Conservation (phyloP, 139 green algal species). For the Volvox reticuliferus region DNA sequence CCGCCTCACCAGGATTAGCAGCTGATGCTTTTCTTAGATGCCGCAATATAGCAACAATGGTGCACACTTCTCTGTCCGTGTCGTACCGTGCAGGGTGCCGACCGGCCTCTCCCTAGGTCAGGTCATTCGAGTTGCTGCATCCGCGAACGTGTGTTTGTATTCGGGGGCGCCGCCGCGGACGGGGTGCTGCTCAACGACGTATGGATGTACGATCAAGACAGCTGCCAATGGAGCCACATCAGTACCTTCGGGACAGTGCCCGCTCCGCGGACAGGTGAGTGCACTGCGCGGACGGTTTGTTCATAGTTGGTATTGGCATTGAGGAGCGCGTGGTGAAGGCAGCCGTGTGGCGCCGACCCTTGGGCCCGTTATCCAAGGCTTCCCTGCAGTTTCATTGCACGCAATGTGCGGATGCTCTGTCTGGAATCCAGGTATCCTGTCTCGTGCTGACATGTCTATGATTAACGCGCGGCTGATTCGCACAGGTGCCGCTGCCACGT, state of each 20-base stretch:
- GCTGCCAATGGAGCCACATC: slow-evolving; percentile 71
- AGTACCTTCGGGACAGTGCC: slow-evolving; percentile 62
- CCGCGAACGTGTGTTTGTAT: slow-evolving; percentile 81
- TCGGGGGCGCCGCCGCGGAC: slow-evolving; percentile 71
- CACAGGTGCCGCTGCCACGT: slow-evolving; percentile 35
- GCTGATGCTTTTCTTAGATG: too few relatives aligned
- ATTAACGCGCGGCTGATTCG: background rate
- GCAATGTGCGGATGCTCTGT: too few relatives aligned
- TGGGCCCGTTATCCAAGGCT: too few relatives aligned
- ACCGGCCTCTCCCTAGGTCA: slow-evolving; percentile 58
- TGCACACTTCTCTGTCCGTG: too few relatives aligned
- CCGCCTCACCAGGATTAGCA: too few relatives aligned
- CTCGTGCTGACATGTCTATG: too few relatives aligned
- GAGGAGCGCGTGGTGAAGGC: too few relatives aligned
- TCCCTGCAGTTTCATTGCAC: too few relatives aligned
- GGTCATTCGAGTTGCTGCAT: slow-evolving; percentile 66
- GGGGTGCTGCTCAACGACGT: slow-evolving; percentile 77
- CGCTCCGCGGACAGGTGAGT: slow-evolving; percentile 57
- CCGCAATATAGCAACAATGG: too few relatives aligned
- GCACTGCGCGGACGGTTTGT: background rate
- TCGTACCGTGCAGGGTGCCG: slow-evolving; percentile 37
- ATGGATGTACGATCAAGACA: slow-evolving; percentile 80
- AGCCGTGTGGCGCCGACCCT: too few relatives aligned
- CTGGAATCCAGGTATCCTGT: too few relatives aligned
- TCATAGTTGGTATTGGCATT: too few relatives aligned